Percentiles rank a stretch among this genome's conserved stretches.
phyloP scores from a whole-genome alignment of 768 basidiomycete genomes.

The Leccinum disarticulatum region DNA sequence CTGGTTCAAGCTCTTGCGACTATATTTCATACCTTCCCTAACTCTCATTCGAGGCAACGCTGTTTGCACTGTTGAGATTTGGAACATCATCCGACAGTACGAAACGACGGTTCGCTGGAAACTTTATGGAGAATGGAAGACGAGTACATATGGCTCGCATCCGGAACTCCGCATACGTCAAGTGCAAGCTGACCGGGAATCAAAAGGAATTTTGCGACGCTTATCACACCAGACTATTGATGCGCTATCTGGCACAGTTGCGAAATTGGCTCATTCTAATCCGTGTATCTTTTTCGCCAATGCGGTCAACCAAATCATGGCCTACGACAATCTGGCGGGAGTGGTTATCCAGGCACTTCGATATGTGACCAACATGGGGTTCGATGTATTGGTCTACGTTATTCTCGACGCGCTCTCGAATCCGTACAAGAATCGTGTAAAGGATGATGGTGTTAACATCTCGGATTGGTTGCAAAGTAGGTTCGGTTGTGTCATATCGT shows the following conservation, averaged over 20 bases:
- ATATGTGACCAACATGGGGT: slow-evolving; percentile 90
- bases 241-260: slow-evolving; percentile 81
- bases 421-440: slow-evolving; percentile 76
- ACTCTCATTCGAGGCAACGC: slow-evolving; percentile 84
- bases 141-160: slow-evolving; percentile 66
- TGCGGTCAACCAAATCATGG: slow-evolving; percentile 91
- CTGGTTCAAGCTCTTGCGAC: slow-evolving; percentile 81
- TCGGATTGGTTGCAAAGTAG: slow-evolving; percentile 91
- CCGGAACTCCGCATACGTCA: slow-evolving; percentile 77
- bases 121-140: slow-evolving; percentile 95
- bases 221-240: slow-evolving; percentile 84
- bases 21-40: slow-evolving; percentile 83
- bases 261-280: slow-evolving; percentile 92
- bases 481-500: slow-evolving; percentile 33
- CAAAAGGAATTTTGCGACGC: slow-evolving; percentile 86
- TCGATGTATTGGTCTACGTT: slow-evolving; percentile 87
- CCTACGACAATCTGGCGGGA: slow-evolving; percentile 89
- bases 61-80: slow-evolving; percentile 87
- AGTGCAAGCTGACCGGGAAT: slow-evolving; percentile 83
- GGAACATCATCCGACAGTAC: slow-evolving; percentile 83
- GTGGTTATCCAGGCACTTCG: slow-evolving; percentile 88
- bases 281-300: slow-evolving; percentile 89
- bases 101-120: slow-evolving; percentile 81
- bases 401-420: slow-evolving; percentile 87
- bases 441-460: slow-evolving; percentile 89